Base-by-base conservation (phyloP, 495 filamentous ascomycete genomes). In the Penicillium daleae region DNA sequence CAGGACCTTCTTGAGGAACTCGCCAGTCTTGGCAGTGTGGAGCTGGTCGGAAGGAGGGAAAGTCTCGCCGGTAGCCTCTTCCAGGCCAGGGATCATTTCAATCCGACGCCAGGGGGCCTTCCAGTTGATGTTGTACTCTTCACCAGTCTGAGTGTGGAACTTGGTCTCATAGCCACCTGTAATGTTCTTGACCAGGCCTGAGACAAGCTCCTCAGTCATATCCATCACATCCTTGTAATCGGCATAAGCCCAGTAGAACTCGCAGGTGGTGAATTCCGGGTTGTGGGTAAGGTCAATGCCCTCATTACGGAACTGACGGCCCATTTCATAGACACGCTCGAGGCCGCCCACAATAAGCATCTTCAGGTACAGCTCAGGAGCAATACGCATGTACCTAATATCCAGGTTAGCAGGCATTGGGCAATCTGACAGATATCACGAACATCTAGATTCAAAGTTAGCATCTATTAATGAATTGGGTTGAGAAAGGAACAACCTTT, bases 231-330 rank as follows among this genome's bases (percentile, higher is more conserved):
- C 95, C 76, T 92, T 90, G 51, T 94, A 84, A 77, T 98, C 96
- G 39, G 92, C 92, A 65, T 93, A 97, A 15, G 95, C 95, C 87
- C 87, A 87, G 77, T 99, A 99, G 81, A 97, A 97, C 76, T 99
- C 96, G 71, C 90, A 93, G 13, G 93, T 93, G 12, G 96, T 98
- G 82, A 98, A 99, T 70, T 99, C 95, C 2, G 95, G 95, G 80
- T 99, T 99, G 82, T 99, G 96, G 15, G 95, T 97, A 56, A 96
- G 81, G 78, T 99, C 95, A 69, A 96, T 91, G 57, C 92, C 93
- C 75, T 99, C 95, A 67, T 98, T 99, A 61, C 95, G 83, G 84
- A 98, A 97, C 63, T 92, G 89, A 3, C 90, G 86, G 21, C 96
- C 95, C 55, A 98, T 84, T 70, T 99, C 95, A 76, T 95, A 98